Evolutionary conservation across 2,329 filamentous ascomycete genomes (phyloP).

Genomic region (Camptophora hylomeconis): DNA sequence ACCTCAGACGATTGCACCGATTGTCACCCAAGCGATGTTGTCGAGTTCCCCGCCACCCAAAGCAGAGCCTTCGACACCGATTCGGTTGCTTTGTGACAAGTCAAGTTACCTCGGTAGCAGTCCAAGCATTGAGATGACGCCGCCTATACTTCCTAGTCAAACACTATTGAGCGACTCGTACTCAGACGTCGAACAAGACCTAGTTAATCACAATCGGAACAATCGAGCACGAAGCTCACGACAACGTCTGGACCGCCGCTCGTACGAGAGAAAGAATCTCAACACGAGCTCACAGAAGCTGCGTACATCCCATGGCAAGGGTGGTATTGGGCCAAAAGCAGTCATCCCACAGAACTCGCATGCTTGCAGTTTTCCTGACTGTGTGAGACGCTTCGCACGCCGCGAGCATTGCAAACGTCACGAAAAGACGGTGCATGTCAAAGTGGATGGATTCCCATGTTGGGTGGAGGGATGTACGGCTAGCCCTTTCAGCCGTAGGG

Average conservation of each 20-base stretch:
- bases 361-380: slow-evolving; percentile 29
- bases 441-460: slow-evolving; percentile 29
- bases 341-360: slow-evolving; percentile 15
- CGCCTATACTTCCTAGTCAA: no score
- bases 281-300: slow-evolving; percentile 7
- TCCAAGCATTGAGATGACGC: no score
- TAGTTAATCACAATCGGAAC: background rate
- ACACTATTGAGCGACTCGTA: slow-evolving; percentile 10
- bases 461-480: slow-evolving; percentile 29
- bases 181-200: background rate
- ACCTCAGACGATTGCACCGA: slow-evolving; percentile 16
- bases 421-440: slow-evolving; percentile 33
- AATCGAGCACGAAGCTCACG: background rate
- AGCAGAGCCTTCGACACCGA: slow-evolving; percentile 15
- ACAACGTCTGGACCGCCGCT: slow-evolving; percentile 8
- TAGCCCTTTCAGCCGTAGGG: slow-evolving; percentile 29
- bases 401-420: slow-evolving; percentile 38
- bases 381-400: slow-evolving; percentile 31
- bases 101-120: slow-evolving; percentile 13
- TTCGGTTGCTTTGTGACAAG: slow-evolving; percentile 5
- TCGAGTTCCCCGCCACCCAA: slow-evolving; percentile 11
- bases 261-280: slow-evolving; percentile 10
- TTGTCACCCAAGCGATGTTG: slow-evolving; percentile 11
- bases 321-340: slow-evolving; percentile 13
- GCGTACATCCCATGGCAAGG: slow-evolving; percentile 7